Evolutionary conservation across 2,329 filamentous ascomycete species (phyloP).

Genomic region (Neonectria coccinea): DNA sequence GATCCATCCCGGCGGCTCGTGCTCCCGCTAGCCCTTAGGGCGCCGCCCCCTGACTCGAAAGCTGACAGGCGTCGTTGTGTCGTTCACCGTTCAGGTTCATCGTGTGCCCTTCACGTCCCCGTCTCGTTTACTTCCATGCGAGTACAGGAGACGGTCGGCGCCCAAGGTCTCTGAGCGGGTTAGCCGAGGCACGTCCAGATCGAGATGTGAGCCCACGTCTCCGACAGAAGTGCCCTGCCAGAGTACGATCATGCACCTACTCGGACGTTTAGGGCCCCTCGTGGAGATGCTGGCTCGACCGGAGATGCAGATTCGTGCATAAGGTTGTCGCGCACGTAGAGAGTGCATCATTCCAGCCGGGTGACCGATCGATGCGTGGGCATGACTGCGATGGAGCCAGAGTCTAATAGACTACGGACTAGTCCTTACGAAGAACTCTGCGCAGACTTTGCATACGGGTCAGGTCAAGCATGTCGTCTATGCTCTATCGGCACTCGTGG

Average conservation of each 20-base stretch:
- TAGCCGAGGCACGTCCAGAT: conserved; percentile 24
- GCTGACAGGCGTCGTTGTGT: conserved; percentile 5
- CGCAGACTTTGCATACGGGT: neutral
- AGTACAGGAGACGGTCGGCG: conserved; percentile 5
- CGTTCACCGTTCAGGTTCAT: neutral
- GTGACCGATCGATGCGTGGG: conserved; percentile 10
- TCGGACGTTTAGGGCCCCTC: conserved; percentile 10
- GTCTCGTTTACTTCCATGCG: conserved; percentile 6
- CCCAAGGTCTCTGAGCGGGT: neutral
- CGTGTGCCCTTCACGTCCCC: conserved; percentile 12
- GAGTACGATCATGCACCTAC: conserved; percentile 14
- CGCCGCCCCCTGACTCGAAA: conserved; percentile 32
- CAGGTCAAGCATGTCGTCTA: neutral
- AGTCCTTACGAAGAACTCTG: conserved; percentile 18
- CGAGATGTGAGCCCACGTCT: conserved; percentile 3
- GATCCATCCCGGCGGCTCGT: conserved; percentile 31
- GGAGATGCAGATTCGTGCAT: conserved; percentile 19
- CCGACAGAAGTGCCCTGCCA: conserved; percentile 4
- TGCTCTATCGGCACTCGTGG: conserved; percentile 16
- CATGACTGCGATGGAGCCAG: conserved; percentile 5
- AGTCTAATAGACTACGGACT: conserved; percentile 7
- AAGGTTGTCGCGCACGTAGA: conserved; percentile 21
- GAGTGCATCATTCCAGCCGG: conserved; percentile 20
- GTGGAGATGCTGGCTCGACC: conserved; percentile 10
- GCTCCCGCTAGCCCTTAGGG: conserved; percentile 31